These are phyloP conservation scores for Saussurea involucrata DNA, from an alignment of 129 eudicot genomes.

Conservation along the genomic window DNA sequence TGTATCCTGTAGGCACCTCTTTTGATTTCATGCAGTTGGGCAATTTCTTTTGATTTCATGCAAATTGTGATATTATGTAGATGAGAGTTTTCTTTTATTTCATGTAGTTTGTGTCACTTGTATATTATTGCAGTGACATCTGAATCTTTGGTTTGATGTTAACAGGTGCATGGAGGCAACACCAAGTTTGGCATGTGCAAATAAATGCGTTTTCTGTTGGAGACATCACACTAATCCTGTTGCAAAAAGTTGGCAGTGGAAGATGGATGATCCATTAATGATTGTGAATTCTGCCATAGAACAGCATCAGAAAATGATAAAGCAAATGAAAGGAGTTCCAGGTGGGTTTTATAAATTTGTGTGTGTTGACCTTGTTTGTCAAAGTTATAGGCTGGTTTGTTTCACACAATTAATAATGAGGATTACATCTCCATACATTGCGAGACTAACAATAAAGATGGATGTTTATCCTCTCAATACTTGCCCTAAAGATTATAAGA, in stretches of 20 bases:
- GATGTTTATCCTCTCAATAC: not conserved
- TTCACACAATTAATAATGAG: no score
- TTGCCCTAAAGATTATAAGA: not conserved
- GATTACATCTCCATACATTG: not conserved
- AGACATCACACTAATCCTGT: slow-evolving; percentile 99
- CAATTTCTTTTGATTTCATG: not conserved
- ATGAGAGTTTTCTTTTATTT: not conserved
- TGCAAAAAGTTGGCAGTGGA: slow-evolving; percentile 97
- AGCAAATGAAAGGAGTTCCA: slow-evolving; percentile 99
- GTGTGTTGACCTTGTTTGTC: not conserved
- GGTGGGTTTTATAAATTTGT: slow-evolving; percentile 39
- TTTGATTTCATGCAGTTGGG: not conserved
- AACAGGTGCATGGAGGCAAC: slow-evolving; percentile 98
- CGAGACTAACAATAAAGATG: not conserved
- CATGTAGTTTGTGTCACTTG: not conserved
- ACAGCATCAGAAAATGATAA: slow-evolving; percentile 89
- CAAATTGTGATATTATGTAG: not conserved
- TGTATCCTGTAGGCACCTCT: not conserved
- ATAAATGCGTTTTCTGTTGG: slow-evolving; percentile 99
- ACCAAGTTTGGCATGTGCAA: slow-evolving; percentile 97
- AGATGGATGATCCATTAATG: slow-evolving; percentile 92
- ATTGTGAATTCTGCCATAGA: slow-evolving; percentile 86
- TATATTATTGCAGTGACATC: not conserved
- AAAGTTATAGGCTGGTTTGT: not conserved
- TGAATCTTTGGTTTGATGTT: not conserved